Evolutionary conservation across 371 early-diverging fungal genomes (phyloP), one percentile per base, ranked within the genome.

Genomic region (Nematocida major): DNA sequence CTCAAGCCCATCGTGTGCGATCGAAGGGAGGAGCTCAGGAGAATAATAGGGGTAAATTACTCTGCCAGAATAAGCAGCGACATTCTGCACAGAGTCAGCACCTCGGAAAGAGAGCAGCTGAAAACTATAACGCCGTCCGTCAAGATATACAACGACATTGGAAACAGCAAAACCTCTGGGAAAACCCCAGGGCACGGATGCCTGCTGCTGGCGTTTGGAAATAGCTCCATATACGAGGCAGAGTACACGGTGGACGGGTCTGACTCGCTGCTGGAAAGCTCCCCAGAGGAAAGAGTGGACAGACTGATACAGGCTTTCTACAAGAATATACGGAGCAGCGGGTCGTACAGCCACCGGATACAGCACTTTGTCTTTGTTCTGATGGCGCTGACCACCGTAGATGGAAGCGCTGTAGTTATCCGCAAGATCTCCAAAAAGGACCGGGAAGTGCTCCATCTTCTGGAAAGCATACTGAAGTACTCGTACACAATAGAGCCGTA

Each of bases 131-230:
- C 65, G 15, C 22, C 62, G 11, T 40, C 38, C 3, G 49, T 73
- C 3, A 73, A 73, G 63, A 54, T 73, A 32, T 73, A 63, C 61
- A 73, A 73, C 38, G 76, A 73, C 45, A 61, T 73, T 18, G 76
- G 76, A 28, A 61, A 73, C 32, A 62, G 49, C 26, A 51, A 28
- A 11, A 73, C 78, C 13, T 24, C 65, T 9, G 48, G 34, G 7
- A 40, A 18, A 4, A 63, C 61, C 3, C 70, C 70, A 20, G 76
- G 76, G 32, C 48, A 49, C 22, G 76, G 76, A 5, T 26, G 36
- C 5, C 13, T 73, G 4, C 22, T 73, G 0, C 30, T 73, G 13
- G 76, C 36, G 9, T 42, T 62, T 30, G 50, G 76, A 0, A 34
- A 61, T 15, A 61, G 38, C 38, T 62, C 63, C 11, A 49, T 73